Conservation (phyloP, 495 filamentous ascomycete species). For the Penicillium soppii region DNA sequence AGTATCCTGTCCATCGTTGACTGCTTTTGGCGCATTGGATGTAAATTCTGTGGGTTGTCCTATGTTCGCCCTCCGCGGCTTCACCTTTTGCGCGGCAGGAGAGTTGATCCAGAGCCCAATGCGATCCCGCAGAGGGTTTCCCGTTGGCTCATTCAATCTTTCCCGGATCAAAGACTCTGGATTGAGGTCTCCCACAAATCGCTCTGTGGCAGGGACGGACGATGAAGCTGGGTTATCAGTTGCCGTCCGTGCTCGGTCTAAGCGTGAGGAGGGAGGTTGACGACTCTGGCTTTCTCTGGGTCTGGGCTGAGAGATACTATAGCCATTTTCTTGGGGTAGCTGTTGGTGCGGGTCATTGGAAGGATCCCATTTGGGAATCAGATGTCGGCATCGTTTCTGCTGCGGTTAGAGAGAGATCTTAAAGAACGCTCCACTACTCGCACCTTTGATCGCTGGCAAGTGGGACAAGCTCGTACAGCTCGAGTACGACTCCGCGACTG, state of each 20-base stretch:
- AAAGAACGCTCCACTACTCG: background rate
- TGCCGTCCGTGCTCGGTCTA: conserved; percentile 2
- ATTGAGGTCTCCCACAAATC: conserved; percentile 50
- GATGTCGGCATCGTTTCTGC: conserved; percentile 41
- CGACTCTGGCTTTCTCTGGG: background rate
- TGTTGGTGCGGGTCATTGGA: conserved; percentile 1
- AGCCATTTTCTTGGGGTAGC: conserved; percentile 1
- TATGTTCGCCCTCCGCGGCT: background rate
- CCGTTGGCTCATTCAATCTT: conserved; percentile 27
- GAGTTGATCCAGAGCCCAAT: conserved; percentile 48
- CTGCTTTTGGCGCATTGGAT: conserved; percentile 4
- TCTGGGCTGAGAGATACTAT: background rate
- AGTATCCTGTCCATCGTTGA: conserved; percentile 15
- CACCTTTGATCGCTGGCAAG: conserved; percentile 39
- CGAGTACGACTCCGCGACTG: conserved; percentile 35
- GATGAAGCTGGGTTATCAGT: conserved; percentile 8
- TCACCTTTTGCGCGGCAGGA: conserved; percentile 12
- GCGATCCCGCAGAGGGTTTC: conserved; percentile 35
- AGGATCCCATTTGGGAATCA: conserved; percentile 16
- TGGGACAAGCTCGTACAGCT: conserved; percentile 34
- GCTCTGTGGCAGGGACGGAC: conserved; percentile 24
- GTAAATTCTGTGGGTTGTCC: conserved; percentile 2
- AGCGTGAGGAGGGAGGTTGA: background rate
- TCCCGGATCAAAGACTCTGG: conserved; percentile 48
- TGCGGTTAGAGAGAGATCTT: background rate